A percentile compares a stretch with the other conserved stretches of the same genome.
These are phyloP conservation scores for Fonsecaea monophora DNA, from an alignment of 2,329 filamentous ascomycete genomes.

Conservation along the genomic window DNA sequence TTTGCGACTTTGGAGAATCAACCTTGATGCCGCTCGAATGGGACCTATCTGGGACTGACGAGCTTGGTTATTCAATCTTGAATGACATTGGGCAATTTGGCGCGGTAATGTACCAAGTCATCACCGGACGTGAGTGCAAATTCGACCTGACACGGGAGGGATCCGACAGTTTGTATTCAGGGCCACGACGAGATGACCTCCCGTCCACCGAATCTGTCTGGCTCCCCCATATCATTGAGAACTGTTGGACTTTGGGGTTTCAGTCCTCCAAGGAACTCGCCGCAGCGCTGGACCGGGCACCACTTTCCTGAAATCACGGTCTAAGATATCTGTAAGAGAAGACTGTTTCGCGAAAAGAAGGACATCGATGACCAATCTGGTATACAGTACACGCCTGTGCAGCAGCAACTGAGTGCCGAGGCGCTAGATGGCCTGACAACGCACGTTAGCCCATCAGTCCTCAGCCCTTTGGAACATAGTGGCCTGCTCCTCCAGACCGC, in stretches of 20 bases:
- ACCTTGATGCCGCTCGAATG: slow-evolving; percentile 40
- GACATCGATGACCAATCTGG: too few relatives aligned
- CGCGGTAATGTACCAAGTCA: slow-evolving; percentile 44
- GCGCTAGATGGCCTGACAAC: too few relatives aligned
- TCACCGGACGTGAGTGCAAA: slow-evolving; percentile 38
- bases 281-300: slow-evolving; percentile 25
- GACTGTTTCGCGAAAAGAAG: too few relatives aligned
- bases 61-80: slow-evolving; percentile 41
- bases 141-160: slow-evolving; percentile 40
- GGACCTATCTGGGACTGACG: slow-evolving; percentile 42
- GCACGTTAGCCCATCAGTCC: too few relatives aligned
- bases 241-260: slow-evolving; percentile 41
- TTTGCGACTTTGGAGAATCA: slow-evolving; percentile 44
- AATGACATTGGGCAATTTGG: slow-evolving; percentile 45
- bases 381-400: too few relatives aligned
- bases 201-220: slow-evolving; percentile 41
- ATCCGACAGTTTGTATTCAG: slow-evolving; percentile 29
- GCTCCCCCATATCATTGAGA: slow-evolving; percentile 42
- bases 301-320: too few relatives aligned
- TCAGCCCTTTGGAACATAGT: too few relatives aligned
- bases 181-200: slow-evolving; percentile 39
- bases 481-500: too few relatives aligned
- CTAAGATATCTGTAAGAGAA: too few relatives aligned
- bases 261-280: slow-evolving; percentile 34
- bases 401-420: too few relatives aligned